Percentiles rank a stretch among this genome's conserved stretches.
Conservation (phyloP, 2,329 filamentous ascomycete genomes). For the Exophiala aquamarina region DNA sequence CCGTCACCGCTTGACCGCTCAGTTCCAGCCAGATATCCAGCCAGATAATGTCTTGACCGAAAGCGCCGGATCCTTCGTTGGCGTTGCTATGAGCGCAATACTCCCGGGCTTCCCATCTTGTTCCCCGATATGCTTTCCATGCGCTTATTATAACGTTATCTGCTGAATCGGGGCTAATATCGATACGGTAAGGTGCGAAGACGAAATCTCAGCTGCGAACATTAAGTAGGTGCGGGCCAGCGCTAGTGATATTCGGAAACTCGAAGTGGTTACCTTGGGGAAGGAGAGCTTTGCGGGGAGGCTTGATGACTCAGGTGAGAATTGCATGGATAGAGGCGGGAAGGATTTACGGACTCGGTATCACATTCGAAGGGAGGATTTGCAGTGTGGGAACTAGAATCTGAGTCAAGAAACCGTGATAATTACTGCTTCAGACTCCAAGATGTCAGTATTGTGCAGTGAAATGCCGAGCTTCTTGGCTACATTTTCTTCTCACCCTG, state of each 20-base stretch:
- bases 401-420: too few species aligned
- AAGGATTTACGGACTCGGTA: conserved; percentile 44
- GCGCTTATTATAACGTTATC: conserved; percentile 33
- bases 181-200: conserved; percentile 79
- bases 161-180: conserved; percentile 54
- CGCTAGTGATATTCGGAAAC: conserved; percentile 64
- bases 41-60: conserved; percentile 64
- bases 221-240: conserved; percentile 78
- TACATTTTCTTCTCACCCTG: too few species aligned
- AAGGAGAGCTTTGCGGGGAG: conserved; percentile 48
- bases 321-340: conserved; percentile 53
- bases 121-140: conserved; percentile 26
- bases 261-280: conserved; percentile 61
- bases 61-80: conserved; percentile 49
- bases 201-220: conserved; percentile 71
- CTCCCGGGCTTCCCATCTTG: conserved; percentile 28
- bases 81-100: conserved; percentile 18
- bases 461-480: too few species aligned
- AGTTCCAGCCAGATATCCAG: conserved; percentile 63
- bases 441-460: too few species aligned
- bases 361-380: conserved; percentile 42
- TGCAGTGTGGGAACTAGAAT: too few species aligned
- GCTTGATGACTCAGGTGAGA: conserved; percentile 40
- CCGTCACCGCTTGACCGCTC: conserved; percentile 35
- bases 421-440: too few species aligned